Conservation (phyloP, 2,329 filamentous ascomycete species). For the Fusarium acutatum region DNA sequence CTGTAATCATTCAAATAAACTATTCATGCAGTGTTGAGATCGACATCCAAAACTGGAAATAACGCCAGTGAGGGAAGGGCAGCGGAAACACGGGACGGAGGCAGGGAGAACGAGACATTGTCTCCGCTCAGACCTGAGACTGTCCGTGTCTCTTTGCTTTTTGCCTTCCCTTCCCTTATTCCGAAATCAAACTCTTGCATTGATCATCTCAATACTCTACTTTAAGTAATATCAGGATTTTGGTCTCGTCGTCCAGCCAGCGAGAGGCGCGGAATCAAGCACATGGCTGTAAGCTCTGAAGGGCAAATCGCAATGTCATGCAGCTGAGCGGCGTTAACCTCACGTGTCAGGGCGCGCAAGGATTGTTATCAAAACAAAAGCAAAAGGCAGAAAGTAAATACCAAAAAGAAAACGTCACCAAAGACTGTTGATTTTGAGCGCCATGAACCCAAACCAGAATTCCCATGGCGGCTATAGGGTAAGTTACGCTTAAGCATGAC, state of each 20-base stretch:
- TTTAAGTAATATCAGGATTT: not conserved
- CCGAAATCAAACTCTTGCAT: not conserved
- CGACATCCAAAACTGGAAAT: not conserved
- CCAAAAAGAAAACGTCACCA: not conserved
- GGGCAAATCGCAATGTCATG: not conserved
- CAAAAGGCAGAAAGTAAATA: not conserved
- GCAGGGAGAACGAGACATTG: slow-evolving; percentile 23
- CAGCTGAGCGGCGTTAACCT: not conserved
- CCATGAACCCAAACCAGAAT: not conserved
- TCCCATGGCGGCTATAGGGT: not conserved
- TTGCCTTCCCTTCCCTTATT: not conserved
- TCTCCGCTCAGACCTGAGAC: not conserved
- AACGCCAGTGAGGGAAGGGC: not conserved
- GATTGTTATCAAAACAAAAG: not conserved
- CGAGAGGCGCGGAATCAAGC: not conserved
- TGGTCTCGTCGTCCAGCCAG: slow-evolving; percentile 18
- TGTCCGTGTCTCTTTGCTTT: not conserved
- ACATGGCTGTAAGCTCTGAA: not conserved
- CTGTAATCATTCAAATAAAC: not conserved
- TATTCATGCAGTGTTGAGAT: not conserved
- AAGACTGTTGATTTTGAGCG: not conserved
- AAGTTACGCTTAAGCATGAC: fast-evolving
- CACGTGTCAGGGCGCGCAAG: not conserved
- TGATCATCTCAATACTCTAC: not conserved
- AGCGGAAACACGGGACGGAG: not conserved